These are phyloP conservation scores for Trichoderma cornu-damae DNA, from an alignment of 2,329 filamentous ascomycete species.

Conservation along the genomic window DNA sequence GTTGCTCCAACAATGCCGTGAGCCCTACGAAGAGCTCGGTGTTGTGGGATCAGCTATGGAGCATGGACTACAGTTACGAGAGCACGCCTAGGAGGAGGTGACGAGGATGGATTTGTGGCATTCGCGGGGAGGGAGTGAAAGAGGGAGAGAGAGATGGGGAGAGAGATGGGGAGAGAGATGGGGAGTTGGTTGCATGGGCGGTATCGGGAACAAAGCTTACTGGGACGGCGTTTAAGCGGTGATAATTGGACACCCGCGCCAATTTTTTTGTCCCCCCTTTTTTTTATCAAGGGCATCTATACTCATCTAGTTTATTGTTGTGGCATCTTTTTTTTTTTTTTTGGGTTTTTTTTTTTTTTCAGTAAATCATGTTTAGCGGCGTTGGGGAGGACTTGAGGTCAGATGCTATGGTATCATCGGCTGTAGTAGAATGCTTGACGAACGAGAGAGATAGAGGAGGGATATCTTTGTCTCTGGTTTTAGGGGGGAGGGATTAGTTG, in stretches of 20 bases:
- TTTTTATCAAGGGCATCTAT: neutral
- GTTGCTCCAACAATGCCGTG: constrained; percentile 27
- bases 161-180: neutral
- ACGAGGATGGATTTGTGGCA: too few species aligned
- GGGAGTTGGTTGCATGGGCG: neutral
- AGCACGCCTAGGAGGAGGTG: constrained; percentile 31
- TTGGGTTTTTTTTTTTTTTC: too few species aligned
- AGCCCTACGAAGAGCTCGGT: constrained; percentile 48
- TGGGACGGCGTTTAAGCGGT: neutral
- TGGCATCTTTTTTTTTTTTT: neutral
- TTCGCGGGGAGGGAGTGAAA: too few species aligned
- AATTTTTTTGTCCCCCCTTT: neutral
- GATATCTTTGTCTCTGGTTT: too few species aligned
- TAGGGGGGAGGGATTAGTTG: neutral
- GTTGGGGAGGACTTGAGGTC: neutral
- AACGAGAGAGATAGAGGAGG: too few species aligned
- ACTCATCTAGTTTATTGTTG: neutral
- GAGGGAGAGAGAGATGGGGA: too few species aligned
- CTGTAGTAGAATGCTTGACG: neutral
- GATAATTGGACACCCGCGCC: neutral
- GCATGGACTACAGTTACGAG: constrained; percentile 53
- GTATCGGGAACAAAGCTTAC: too few species aligned
- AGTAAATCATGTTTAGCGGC: neutral
- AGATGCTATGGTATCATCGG: neutral
- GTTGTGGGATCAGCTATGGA: constrained; percentile 60